A percentile compares a stretch with the other conserved stretches of the same genome.
These are phyloP conservation scores for Mitragyna speciosa DNA, from an alignment of 257 asterid genomes.

Conservation along the genomic window DNA sequence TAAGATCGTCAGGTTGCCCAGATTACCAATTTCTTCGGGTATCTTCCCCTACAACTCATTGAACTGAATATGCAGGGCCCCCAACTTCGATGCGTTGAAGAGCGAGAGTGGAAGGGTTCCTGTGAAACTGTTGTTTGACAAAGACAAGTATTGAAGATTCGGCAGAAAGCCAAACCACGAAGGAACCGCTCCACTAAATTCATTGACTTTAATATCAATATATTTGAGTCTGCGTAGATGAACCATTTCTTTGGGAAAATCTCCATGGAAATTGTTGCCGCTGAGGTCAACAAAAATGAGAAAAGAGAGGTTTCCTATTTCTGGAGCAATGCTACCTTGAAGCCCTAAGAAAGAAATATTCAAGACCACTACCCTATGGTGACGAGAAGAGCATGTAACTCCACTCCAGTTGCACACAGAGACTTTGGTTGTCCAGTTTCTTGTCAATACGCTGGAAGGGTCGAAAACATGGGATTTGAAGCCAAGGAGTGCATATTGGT, in stretches of 20 bases:
- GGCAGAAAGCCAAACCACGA: conserved; percentile 9
- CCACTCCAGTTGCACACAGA: conserved; percentile 13
- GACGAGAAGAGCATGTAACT: not conserved
- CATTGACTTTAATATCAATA: conserved; percentile 15
- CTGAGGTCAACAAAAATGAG: conserved; percentile 23
- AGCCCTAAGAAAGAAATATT: not conserved
- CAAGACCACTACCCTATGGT: not conserved
- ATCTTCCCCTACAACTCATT: conserved; percentile 14
- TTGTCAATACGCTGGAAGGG: not conserved
- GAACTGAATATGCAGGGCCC: not conserved
- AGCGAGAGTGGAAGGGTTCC: conserved; percentile 21
- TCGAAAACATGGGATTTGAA: no score
- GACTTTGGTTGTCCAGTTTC: conserved; percentile 15
- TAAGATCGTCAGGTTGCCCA: conserved; percentile 13
- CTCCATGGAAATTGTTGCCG: conserved; percentile 26
- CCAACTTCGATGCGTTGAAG: conserved; percentile 13
- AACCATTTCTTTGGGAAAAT: conserved; percentile 2
- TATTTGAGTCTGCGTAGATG: conserved; percentile 1
- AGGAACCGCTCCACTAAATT: conserved; percentile 25
- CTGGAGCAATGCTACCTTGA: conserved; percentile 7
- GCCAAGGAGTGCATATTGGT: no score
- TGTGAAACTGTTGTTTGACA: not conserved
- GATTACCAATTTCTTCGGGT: conserved; percentile 24
- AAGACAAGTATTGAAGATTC: conserved; percentile 3
- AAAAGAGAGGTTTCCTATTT: conserved; percentile 19